These are phyloP conservation scores for Oehlia diaphana DNA, from an alignment of 192 early-diverging fungal genomes.

Conservation along the genomic window DNA sequence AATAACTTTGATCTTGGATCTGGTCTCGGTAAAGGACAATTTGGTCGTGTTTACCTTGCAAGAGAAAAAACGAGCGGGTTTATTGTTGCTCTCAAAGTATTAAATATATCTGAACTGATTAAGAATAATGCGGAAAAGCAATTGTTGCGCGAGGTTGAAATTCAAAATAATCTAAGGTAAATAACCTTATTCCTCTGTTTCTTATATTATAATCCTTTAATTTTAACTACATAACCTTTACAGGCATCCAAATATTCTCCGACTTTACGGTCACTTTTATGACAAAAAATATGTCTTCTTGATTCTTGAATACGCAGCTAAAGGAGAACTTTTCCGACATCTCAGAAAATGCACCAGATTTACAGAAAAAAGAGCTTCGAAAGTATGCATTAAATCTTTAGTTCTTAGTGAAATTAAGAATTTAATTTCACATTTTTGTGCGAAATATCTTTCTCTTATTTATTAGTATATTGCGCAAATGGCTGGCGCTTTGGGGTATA, in stretches of 20 bases:
- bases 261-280: constrained; percentile 96
- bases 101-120: constrained; percentile 83
- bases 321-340: constrained; percentile 90
- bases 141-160: constrained; percentile 92
- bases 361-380: constrained; percentile 71
- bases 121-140: constrained; percentile 81
- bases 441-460: background rate
- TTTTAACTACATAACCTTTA: background rate
- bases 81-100: constrained; percentile 89
- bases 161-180: constrained; percentile 72
- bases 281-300: constrained; percentile 90
- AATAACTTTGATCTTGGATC: constrained; percentile 90
- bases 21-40: constrained; percentile 92
- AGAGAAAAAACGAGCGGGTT: constrained; percentile 83
- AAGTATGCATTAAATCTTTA: constrained; percentile 41
- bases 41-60: constrained; percentile 92
- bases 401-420: background rate
- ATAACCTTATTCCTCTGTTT: no score
- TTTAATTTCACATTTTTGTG: background rate
- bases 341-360: constrained; percentile 72
- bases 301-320: constrained; percentile 94
- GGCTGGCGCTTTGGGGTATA: constrained; percentile 79
- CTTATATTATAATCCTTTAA: no score
- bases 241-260: constrained; percentile 84
- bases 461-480: constrained; percentile 70